Evolutionary conservation across 352 stramenopile species (phyloP).

Genomic region (Phytophthora quininea): DNA sequence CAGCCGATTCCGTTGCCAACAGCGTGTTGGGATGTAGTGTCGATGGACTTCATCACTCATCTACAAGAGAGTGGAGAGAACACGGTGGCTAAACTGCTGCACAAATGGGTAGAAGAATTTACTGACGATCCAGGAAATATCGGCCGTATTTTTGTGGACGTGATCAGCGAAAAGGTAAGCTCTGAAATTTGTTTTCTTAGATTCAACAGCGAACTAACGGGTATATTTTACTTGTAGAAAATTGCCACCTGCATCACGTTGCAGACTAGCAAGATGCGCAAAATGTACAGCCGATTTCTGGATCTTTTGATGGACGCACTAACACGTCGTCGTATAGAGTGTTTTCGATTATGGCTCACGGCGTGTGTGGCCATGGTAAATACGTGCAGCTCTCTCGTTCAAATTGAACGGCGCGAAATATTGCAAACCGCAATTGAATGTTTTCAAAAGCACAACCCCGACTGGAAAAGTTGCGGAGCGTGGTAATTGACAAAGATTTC

Average conservation of each 20-base stretch:
- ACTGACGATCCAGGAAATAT: not conserved
- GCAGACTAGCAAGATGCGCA: constrained; percentile 13
- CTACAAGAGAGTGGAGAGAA: not conserved
- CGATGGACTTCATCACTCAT: constrained; percentile 31
- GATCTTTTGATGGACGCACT: constrained; percentile 22
- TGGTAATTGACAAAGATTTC: constrained; percentile 44
- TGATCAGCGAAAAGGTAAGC: not conserved
- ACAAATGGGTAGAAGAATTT: not conserved
- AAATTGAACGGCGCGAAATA: constrained; percentile 23
- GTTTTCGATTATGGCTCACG: constrained; percentile 22
- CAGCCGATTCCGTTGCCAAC: constrained; percentile 19
- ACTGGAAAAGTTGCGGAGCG: constrained; percentile 17
- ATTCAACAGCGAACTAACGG: not conserved
- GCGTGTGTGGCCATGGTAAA: constrained; percentile 21
- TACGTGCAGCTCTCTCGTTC: constrained; percentile 28
- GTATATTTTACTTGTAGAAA: constrained; percentile 1
- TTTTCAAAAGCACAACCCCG: constrained; percentile 31
- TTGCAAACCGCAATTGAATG: constrained; percentile 16
- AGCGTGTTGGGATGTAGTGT: constrained; percentile 32
- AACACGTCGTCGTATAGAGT: constrained; percentile 24
- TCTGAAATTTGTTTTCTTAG: not conserved
- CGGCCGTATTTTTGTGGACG: not conserved
- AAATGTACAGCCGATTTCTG: constrained; percentile 13
- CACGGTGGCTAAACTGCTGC: no score
- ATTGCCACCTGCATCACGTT: constrained; percentile 24